A percentile compares a stretch with the other conserved stretches of the same genome.
Conservation (phyloP, 2,329 filamentous ascomycete species). For the Herpotrichia juniperi region DNA sequence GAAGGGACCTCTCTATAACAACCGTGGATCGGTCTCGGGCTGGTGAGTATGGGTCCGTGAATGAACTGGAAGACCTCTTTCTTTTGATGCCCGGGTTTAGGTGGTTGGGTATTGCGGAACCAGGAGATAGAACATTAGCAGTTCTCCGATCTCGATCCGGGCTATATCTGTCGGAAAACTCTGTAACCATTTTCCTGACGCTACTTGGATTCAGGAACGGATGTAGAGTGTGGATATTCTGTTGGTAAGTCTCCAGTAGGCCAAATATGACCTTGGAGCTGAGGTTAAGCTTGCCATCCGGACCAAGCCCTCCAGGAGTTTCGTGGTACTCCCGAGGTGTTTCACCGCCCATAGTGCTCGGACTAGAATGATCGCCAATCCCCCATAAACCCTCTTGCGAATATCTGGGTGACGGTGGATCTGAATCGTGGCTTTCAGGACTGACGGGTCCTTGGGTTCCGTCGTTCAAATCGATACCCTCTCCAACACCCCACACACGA, state of each 20-base stretch:
- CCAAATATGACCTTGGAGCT: slow-evolving; percentile 56
- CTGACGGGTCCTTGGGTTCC: slow-evolving; percentile 45
- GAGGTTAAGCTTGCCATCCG: slow-evolving; percentile 60
- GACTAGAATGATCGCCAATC: slow-evolving; percentile 49
- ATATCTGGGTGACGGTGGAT: slow-evolving; percentile 49
- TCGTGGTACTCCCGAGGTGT: slow-evolving; percentile 31
- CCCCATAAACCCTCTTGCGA: slow-evolving; percentile 58
- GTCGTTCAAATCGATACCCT: slow-evolving; percentile 68
- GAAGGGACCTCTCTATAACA: slow-evolving; percentile 39
- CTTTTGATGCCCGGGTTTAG: slow-evolving; percentile 39
- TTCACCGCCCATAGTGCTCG: slow-evolving; percentile 26
- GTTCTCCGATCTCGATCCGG: slow-evolving; percentile 28
- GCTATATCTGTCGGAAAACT: slow-evolving; percentile 45
- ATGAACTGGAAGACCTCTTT: slow-evolving; percentile 39
- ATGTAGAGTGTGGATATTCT: slow-evolving; percentile 67
- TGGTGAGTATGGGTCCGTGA: slow-evolving; percentile 29
- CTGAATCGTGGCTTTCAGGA: slow-evolving; percentile 45
- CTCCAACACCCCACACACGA: slow-evolving; percentile 78
- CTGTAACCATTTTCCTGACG: slow-evolving; percentile 60
- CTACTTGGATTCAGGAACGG: slow-evolving; percentile 65
- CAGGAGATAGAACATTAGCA: slow-evolving; percentile 29
- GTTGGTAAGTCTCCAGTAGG: slow-evolving; percentile 62
- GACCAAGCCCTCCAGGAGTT: slow-evolving; percentile 57
- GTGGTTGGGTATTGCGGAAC: slow-evolving; percentile 21
- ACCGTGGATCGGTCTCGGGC: slow-evolving; percentile 1